Evolutionary conservation across 140 eudicot species (phyloP), one percentile per base, ranked within the genome.

Genomic region (Erigeron philadelphicus): DNA sequence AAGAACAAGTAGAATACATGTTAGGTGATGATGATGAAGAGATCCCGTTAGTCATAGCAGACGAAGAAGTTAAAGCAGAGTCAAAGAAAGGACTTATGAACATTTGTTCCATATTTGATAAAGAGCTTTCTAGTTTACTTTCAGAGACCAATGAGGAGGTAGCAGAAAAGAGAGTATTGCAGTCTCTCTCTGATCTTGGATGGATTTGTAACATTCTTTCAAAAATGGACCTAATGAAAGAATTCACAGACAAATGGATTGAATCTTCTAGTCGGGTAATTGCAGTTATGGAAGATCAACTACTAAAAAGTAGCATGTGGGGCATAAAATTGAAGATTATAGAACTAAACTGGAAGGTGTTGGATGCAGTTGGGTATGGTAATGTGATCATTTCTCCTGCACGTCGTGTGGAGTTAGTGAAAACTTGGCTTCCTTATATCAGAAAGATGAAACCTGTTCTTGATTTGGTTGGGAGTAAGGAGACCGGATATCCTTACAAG

Each of bases 1-100:
- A 89, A 80, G 98, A 93, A 72, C 98, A 93, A 75, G 81, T 84
- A 7, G 98, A 88, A 4, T 89, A 81, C 95, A 88, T 93, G 98
- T 83, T 93, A 38, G 93, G 81, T 8, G 93, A 89, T 41, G 92
- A 86, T 41, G 98, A 84, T 46, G 90, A 83, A 47, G 90, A 84
- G 11, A 79, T 81, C 57, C 83, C 87, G 0, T 74, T 86, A 61
- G 75, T 88, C 76, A 73, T 77, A 35, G 70, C 95, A 5, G 96
- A 93, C 16, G 85, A 79, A 50, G 88, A 88, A 58, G 88, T 93
- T n/a, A 84, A 76, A 66, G 18, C 58, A 3, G 96, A 84, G 84
- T 71, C 84, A 6, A 73, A 47, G 71, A 79, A 48, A 8, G 95
- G 95, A 54, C 86, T 93, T 35, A 54, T 56, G 23, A 80, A 79